Evolutionary conservation across 306 rosid genomes (phyloP), one percentile per base, ranked within the genome.

Genomic region (Cucumis sativus): DNA sequence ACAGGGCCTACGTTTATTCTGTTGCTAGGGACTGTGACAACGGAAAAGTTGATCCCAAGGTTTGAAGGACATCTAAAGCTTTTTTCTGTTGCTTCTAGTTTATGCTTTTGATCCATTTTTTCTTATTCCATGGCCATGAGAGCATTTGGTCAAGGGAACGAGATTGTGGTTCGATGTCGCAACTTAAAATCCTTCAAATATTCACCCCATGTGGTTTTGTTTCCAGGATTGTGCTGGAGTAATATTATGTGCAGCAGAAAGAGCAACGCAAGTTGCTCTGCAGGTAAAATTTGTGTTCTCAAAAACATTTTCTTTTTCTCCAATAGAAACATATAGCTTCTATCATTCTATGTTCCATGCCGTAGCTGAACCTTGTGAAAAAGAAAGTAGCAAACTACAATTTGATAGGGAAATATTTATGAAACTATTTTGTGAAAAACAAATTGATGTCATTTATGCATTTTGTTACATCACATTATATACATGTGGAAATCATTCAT

Each of bases 221-320:
- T 65, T 87, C 75, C 89, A 95, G 98, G 98, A 95, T 86, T 95
- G 97, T 77, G 97, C 98, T 66, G 98, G 98, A 79, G 97, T 84
- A 58, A 92, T 95, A 84, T 92, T 90, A 62, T 84, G 85, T 69
- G 89, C 98, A 18, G 96, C 96, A 49, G 98, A 95, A 80, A 87
- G 96, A 92, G 98, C 98, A 76, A 95, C 97, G 4, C 97, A 95
- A 69, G 91, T 90, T 61, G 97, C 98, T 69, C 88, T 95, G 83
- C 97, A 69, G 75, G 75, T 69, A 45, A 69, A 45, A 2, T 2
- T 13, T 69, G 17, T 6, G 45, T 47, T 20, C 75, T 12, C 54
- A 3, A 47, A 8, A 66, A 43, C 39, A 69, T 13, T 45, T 43
- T 15, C 43, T 63, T 30, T 69, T 45, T 66, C 5, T 37, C 52